Conservation (phyloP, 495 filamentous ascomycete genomes). For the Penicillium chermesinum region DNA sequence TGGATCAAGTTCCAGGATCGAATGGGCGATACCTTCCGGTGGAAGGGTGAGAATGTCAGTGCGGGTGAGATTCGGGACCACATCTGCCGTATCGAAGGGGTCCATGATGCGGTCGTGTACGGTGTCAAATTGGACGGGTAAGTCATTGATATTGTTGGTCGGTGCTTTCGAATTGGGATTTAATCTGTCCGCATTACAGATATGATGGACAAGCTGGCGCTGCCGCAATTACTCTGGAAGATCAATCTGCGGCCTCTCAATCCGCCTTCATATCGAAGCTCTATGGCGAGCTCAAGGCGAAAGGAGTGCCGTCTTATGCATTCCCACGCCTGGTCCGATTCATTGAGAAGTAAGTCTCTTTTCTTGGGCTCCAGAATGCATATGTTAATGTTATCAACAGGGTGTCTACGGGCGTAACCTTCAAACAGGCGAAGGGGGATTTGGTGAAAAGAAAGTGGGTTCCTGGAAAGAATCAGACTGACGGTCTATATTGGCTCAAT, state of each 20-base stretch:
- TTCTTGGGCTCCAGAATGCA: not conserved
- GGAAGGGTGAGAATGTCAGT: slow-evolving; percentile 91
- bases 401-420: slow-evolving; percentile 46
- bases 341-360: slow-evolving; percentile 39
- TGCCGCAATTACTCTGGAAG: slow-evolving; percentile 44
- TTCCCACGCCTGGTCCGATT: slow-evolving; percentile 46
- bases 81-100: slow-evolving; percentile 40
- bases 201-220: slow-evolving; percentile 52
- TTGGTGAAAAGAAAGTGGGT: slow-evolving; percentile 44
- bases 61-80: slow-evolving; percentile 62
- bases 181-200: slow-evolving; percentile 22
- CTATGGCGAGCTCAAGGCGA: slow-evolving; percentile 38
- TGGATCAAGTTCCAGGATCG: slow-evolving; percentile 80
- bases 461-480: slow-evolving; percentile 31
- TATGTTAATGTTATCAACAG: slow-evolving; percentile 14
- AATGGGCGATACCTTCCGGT: slow-evolving; percentile 91
- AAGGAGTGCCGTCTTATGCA: slow-evolving; percentile 47
- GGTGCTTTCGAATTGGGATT: not conserved
- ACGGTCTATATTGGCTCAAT: slow-evolving; percentile 46
- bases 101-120: slow-evolving; percentile 49
- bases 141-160: not conserved
- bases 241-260: slow-evolving; percentile 27
- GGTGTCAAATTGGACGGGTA: slow-evolving; percentile 44
- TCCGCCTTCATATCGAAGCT: slow-evolving; percentile 32
- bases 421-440: slow-evolving; percentile 50